A percentile compares a stretch with the other conserved stretches of the same genome.
Evolutionary conservation across 495 filamentous ascomycete species (phyloP).

Genomic region (Aspergillus bridgeri): DNA sequence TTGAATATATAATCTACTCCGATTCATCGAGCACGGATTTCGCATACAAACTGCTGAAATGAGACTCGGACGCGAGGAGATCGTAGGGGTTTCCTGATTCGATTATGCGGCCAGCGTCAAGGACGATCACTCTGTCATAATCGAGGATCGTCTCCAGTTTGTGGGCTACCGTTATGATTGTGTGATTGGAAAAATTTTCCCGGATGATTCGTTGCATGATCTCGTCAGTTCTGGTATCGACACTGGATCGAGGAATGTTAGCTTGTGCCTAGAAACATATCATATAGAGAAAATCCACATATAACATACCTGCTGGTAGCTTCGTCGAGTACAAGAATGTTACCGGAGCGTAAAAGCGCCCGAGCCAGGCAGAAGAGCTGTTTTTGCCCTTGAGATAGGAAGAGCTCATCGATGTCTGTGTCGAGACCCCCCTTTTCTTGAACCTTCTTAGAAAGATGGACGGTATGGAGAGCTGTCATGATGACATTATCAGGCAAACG

Average conservation of each 20-base stretch:
- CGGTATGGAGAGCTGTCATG: constrained; percentile 42
- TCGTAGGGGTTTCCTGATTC: constrained; percentile 44
- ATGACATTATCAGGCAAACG: constrained; percentile 35
- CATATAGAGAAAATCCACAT: not conserved
- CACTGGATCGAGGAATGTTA: constrained; percentile 24
- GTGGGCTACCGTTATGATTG: constrained; percentile 61
- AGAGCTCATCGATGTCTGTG: constrained; percentile 45
- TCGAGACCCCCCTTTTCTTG: constrained; percentile 50
- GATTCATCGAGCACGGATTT: constrained; percentile 24
- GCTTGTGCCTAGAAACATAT: not conserved
- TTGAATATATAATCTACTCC: constrained; percentile 14
- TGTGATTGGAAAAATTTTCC: constrained; percentile 53
- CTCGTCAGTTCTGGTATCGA: constrained; percentile 55
- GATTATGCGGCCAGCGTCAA: constrained; percentile 44
- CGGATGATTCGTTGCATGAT: constrained; percentile 59
- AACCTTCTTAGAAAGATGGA: constrained; percentile 48
- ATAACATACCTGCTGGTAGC: constrained; percentile 45
- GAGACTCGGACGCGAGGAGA: constrained; percentile 28
- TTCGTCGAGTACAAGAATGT: constrained; percentile 51
- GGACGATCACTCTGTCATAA: constrained; percentile 47
- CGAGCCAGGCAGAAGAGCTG: constrained; percentile 65
- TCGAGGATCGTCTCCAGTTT: constrained; percentile 58
- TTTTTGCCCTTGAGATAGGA: constrained; percentile 58
- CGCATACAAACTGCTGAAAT: constrained; percentile 33
- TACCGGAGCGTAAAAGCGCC: constrained; percentile 49